These are phyloP conservation scores for Cladosporium sp. DNA, from an alignment of 2,329 filamentous ascomycete species.

Conservation along the genomic window DNA sequence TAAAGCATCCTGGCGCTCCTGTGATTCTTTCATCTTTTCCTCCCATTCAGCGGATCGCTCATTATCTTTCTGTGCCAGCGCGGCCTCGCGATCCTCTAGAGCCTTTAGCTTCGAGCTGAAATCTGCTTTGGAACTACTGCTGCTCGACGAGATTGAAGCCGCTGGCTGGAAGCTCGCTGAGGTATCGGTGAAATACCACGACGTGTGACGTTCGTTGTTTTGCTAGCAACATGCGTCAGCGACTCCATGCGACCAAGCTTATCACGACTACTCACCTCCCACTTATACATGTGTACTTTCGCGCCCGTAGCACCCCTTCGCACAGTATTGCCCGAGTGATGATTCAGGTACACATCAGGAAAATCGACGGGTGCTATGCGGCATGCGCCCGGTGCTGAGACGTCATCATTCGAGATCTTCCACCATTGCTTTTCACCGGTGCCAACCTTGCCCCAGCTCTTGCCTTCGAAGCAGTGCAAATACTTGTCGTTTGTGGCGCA, in stretches of 20 bases:
- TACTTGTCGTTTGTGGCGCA: conserved; percentile 9
- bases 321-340: not conserved
- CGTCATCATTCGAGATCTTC: conserved; percentile 12
- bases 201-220: conserved; percentile 1
- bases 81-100: conserved; percentile 14
- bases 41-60: conserved; percentile 1
- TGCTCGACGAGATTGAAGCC: not conserved
- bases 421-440: conserved; percentile 18
- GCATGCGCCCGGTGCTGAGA: conserved; percentile 10
- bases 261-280: conserved; percentile 5
- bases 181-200: conserved; percentile 17
- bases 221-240: not conserved
- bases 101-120: conserved; percentile 16
- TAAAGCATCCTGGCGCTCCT: conserved; percentile 3
- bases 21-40: conserved; percentile 4
- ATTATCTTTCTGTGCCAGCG: not conserved
- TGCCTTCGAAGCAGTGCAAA: conserved; percentile 4
- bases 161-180: conserved; percentile 8
- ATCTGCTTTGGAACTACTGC: not conserved
- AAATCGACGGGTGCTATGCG: not conserved
- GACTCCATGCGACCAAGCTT: not conserved
- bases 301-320: conserved; percentile 1
- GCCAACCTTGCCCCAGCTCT: conserved; percentile 1
- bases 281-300: conserved; percentile 15
- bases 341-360: conserved; percentile 13